Conservation (phyloP, 2,329 filamentous ascomycete species). For the Penicillium hordei region DNA sequence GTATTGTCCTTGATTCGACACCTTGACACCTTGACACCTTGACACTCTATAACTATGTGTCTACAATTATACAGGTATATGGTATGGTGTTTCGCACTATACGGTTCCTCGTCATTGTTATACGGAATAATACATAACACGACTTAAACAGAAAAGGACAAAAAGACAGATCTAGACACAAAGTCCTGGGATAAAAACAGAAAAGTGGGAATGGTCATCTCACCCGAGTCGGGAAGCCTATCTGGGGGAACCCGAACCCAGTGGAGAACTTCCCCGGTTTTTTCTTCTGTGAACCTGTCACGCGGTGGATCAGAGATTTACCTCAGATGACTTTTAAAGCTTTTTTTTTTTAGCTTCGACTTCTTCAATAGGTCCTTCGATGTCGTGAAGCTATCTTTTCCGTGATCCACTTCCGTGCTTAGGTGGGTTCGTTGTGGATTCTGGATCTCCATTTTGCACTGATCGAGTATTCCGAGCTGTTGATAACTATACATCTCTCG, state of each 20-base stretch:
- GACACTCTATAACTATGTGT: background rate
- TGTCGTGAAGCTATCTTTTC: background rate
- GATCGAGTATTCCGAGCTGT: constrained; percentile 26
- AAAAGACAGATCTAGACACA: constrained; percentile 13
- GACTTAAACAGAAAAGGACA: background rate
- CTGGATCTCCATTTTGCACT: constrained; percentile 2
- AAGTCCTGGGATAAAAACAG: background rate
- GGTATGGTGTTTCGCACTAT: constrained; percentile 21
- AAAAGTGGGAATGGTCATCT: background rate
- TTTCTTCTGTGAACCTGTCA: background rate
- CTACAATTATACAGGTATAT: background rate
- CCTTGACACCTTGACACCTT: background rate
- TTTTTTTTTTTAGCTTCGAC: background rate
- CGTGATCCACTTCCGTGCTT: background rate
- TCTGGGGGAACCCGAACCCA: constrained; percentile 21
- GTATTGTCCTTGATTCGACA: background rate
- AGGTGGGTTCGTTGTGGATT: background rate
- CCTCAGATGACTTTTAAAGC: constrained; percentile 11
- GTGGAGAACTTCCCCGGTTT: constrained; percentile 5
- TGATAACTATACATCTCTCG: background rate
- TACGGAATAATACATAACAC: constrained; percentile 15
- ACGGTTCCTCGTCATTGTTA: constrained; percentile 24
- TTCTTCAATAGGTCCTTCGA: background rate
- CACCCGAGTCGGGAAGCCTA: constrained; percentile 22
- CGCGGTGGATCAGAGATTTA: constrained; percentile 6